A percentile compares a stretch with the other conserved stretches of the same genome.
Conservation (phyloP, 83 land plant genomes). For the Diphasiastrum complanatum region DNA sequence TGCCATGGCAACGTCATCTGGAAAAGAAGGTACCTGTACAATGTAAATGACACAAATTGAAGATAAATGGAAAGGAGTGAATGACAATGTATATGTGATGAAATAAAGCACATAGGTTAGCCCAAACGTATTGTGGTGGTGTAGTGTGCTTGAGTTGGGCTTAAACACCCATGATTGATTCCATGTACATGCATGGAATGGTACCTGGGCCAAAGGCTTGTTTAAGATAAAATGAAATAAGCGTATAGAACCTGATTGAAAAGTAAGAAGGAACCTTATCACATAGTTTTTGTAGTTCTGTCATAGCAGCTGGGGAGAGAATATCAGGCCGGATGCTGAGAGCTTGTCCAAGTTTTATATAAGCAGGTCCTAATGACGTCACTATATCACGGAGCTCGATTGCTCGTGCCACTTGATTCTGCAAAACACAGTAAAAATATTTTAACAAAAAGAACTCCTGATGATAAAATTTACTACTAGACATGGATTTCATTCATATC, state of each 20-base stretch:
- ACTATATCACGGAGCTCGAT: constrained; percentile 97
- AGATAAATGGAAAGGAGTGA: neutral
- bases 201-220: too few relatives aligned
- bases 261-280: constrained; percentile 60
- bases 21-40: constrained; percentile 94
- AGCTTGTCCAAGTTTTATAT: constrained; percentile 98
- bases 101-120: too few relatives aligned
- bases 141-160: too few relatives aligned
- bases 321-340: constrained; percentile 98
- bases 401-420: constrained; percentile 98
- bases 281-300: constrained; percentile 95
- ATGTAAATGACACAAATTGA: neutral
- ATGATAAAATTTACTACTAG: neutral
- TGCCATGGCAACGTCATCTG: constrained; percentile 95
- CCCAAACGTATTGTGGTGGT: too few relatives aligned
- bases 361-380: constrained; percentile 98
- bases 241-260: too few relatives aligned
- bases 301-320: constrained; percentile 96
- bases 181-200: too few relatives aligned
- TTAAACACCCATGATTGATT: too few relatives aligned
- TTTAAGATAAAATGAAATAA: too few relatives aligned
- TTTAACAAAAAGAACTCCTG: neutral
- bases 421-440: constrained; percentile 7
- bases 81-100: neutral
- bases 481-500: neutral